Percentiles rank a stretch among this genome's conserved stretches.
phyloP scores from a whole-genome alignment of 495 filamentous ascomycete genomes.

The Hypoxylon lenormandii region DNA sequence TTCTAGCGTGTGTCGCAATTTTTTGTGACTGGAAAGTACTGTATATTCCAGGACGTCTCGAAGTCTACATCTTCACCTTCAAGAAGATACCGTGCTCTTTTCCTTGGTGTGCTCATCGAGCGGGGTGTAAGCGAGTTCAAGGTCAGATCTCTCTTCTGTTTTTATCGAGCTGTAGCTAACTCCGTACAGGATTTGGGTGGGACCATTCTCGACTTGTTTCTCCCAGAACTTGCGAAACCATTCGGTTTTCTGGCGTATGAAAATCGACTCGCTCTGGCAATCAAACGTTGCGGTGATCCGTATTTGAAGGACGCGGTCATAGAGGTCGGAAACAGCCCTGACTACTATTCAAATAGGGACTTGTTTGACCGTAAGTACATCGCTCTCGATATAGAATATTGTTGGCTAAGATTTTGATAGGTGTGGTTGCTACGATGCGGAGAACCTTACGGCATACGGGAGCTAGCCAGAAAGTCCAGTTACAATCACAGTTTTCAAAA shows the following conservation, averaged over 20 bases:
- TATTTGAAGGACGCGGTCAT: constrained; percentile 53
- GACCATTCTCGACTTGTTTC: constrained; percentile 54
- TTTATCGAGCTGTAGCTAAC: constrained; percentile 17
- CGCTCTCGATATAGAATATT: background rate
- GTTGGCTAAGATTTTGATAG: constrained; percentile 36
- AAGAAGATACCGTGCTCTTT: constrained; percentile 56
- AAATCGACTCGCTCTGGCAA: constrained; percentile 56
- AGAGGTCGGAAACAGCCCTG: constrained; percentile 45
- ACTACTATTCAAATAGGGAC: constrained; percentile 57
- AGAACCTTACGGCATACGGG: constrained; percentile 50
- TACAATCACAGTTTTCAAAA: constrained; percentile 52
- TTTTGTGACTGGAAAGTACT: constrained; percentile 55
- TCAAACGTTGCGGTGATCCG: constrained; percentile 50
- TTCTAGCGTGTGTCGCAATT: constrained; percentile 52
- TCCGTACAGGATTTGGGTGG: constrained; percentile 49
- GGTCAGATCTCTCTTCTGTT: constrained; percentile 18
- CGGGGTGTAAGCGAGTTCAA: constrained; percentile 55
- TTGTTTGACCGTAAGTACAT: constrained; percentile 52
- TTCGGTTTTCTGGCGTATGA: constrained; percentile 54
- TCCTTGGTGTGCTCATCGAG: constrained; percentile 56
- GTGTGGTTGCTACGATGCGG: constrained; percentile 58
- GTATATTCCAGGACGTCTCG: constrained; percentile 53
- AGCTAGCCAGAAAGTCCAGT: constrained; percentile 32
- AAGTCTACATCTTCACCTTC: constrained; percentile 46
- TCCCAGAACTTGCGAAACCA: constrained; percentile 58